Percentiles rank a stretch among this genome's conserved stretches.
phyloP scores from a whole-genome alignment of 352 stramenopile species.

The Pythium phragmitis region DNA sequence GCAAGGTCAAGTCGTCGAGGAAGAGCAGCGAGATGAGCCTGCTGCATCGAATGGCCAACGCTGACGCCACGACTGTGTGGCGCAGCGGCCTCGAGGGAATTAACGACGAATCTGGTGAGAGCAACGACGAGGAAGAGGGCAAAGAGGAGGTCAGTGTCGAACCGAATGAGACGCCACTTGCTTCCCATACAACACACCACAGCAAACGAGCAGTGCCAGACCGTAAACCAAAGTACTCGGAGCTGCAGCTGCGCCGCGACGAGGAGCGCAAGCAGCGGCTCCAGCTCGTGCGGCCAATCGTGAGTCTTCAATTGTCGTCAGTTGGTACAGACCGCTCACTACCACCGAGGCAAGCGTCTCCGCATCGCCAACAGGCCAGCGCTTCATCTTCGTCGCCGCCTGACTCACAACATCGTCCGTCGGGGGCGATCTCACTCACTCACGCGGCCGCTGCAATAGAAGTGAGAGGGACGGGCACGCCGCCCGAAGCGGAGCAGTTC shows the following conservation, averaged over 20 bases:
- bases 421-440: neutral
- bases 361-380: conserved; percentile 1
- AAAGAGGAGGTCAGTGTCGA: neutral
- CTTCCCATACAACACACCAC: neutral
- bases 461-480: neutral
- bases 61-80: conserved; percentile 51
- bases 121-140: conserved; percentile 1
- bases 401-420: neutral
- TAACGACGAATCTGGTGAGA: conserved; percentile 35
- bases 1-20: conserved; percentile 25
- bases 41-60: conserved; percentile 52
- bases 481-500: conserved; percentile 54
- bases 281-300: conserved; percentile 21
- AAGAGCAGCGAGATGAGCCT: conserved; percentile 59
- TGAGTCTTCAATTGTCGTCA: neutral
- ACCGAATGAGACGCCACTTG: neutral
- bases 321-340: neutral
- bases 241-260: conserved; percentile 56
- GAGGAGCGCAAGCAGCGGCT: conserved; percentile 54
- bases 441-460: conserved; percentile 2
- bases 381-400: neutral
- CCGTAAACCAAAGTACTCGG: conserved; percentile 63
- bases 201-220: conserved; percentile 41
- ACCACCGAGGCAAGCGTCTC: conserved; percentile 22
- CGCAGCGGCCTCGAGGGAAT: conserved; percentile 49